Conservation (phyloP, 2,329 filamentous ascomycete genomes). For the Macrophomina tecta region DNA sequence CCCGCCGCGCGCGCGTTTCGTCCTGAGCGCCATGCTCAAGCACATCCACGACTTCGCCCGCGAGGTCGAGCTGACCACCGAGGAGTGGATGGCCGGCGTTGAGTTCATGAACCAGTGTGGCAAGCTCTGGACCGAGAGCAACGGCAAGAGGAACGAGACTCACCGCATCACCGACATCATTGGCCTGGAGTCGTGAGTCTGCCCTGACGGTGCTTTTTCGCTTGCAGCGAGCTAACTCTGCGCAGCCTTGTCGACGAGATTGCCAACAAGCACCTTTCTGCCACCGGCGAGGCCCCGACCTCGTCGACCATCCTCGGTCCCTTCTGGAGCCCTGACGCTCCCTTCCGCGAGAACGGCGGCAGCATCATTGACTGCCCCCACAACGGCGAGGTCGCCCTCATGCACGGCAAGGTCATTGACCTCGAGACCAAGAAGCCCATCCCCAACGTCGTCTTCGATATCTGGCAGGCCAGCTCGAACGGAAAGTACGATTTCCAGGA, state of each 20-base stretch:
- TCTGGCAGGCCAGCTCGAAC: constrained; percentile 79
- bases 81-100: constrained; percentile 79
- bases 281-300: constrained; percentile 68
- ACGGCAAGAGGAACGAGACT: constrained; percentile 73
- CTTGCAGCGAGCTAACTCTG: constrained; percentile 2
- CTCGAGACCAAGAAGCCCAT: constrained; percentile 71
- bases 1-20: constrained; percentile 67
- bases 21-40: constrained; percentile 68
- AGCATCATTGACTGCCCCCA: constrained; percentile 70
- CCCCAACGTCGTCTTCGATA: constrained; percentile 72
- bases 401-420: constrained; percentile 73
- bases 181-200: constrained; percentile 71
- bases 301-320: constrained; percentile 78
- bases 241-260: constrained; percentile 69
- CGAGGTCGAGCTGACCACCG: constrained; percentile 76
- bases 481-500: constrained; percentile 80
- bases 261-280: constrained; percentile 67
- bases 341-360: constrained; percentile 71
- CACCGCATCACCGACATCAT: constrained; percentile 76
- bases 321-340: constrained; percentile 78
- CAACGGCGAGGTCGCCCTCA: constrained; percentile 65
- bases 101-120: constrained; percentile 77
- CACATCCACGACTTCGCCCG: constrained; percentile 81
- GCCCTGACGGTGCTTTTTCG: neutral
- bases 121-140: constrained; percentile 60